Evolutionary conservation across 257 asterid genomes (phyloP), one percentile per base, ranked within the genome.

Genomic region (Anisodus tanguticus): DNA sequence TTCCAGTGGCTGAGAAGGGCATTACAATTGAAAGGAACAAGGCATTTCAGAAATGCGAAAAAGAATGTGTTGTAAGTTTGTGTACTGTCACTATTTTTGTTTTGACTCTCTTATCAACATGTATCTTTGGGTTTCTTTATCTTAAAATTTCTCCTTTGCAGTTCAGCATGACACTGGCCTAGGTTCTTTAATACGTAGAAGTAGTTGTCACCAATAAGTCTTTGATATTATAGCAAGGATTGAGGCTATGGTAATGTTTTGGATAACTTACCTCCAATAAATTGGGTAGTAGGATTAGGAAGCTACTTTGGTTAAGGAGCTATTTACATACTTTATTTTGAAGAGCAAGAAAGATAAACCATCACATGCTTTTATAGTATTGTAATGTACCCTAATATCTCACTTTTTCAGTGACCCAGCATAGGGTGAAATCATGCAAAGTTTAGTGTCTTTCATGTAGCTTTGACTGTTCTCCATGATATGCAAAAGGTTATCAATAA

Each of bases 61-160:
- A 86, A 81, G 98, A 95, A 91, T 93, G 98, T 85, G 93, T 92
- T 92, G 98, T 95, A 87, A 88, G 98, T 88, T 79, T 53, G 45
- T 55, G 12, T 69, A 8, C 77, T 15, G 12, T 69, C 15, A 69
- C 53, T 8, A 6, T n/a, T 39, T 68, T 9, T 71, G 79, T 71
- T 43, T 71, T n/a, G 79, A 71, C 57, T 71, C 79, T 71, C 17
- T 71, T 43, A 43, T 71, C 57, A 16, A 15, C 78, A 39, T 16
- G 78, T 41, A 15, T 8, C 54, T 69, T 69, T 71, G 43, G 1
- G 35, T 31, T 31, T 31, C 35, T 31, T 31, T 31, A 71, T 43
- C 79, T 10, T 17, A 71, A 71, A 5, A 43, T 71, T 71, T 71
- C 57, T 41, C 79, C 54, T 39, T 69, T 39, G 31, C 31, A 69